Base-by-base conservation (phyloP, 2,329 filamentous ascomycete species). In the Cladosporium austrohemisphaericum region DNA sequence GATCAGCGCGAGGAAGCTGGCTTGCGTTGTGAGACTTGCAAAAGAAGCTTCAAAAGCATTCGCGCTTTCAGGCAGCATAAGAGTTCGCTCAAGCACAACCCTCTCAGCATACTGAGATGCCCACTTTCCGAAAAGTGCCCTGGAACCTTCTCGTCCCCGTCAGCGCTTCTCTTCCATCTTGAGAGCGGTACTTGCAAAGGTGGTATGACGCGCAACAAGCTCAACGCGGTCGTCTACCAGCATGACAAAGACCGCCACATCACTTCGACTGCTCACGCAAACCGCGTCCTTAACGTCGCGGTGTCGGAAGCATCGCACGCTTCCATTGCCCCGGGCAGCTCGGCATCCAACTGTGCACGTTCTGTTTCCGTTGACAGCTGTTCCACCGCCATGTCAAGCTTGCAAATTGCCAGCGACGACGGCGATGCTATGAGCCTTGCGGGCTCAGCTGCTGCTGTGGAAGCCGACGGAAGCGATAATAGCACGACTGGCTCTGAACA, bases 151-250 rank as follows among this genome's bases (percentile, higher is more conserved):
- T 48, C 43, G 5, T 50, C 55, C 26, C 55, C 53, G 11, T 53
- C 55, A 0, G 50, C 48, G 8, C 33, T 57, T 16, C 26, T 53
- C 4, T 35, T 49, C 9, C 55, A 57, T 20, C 41, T 55, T 9
- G 55, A 55, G 16, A 53, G 51, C 29, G 49, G 51, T 18, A 36
- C 7, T 6, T 57, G 55, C 51, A 53, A 49, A 33, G 49, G 50
- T 14, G 52, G 54, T 1, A 54, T 58, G 56, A 54, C 38, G 20
- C 46, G 51, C 13, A 13, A 44, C n/a, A 54, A 55, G 49, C 36
- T 56, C 3, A 54, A 56, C 23, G 52, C 44, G 1, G 22, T 53
- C 7, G 36, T 53, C 14, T 50, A 56, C 16, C 18, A 41, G 16
- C 36, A 58, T 19, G 55, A 58, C 9, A 48, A 16, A 1, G 49